Conservation (phyloP, 2,329 filamentous ascomycete genomes). For the Fusarium heterosporum region DNA sequence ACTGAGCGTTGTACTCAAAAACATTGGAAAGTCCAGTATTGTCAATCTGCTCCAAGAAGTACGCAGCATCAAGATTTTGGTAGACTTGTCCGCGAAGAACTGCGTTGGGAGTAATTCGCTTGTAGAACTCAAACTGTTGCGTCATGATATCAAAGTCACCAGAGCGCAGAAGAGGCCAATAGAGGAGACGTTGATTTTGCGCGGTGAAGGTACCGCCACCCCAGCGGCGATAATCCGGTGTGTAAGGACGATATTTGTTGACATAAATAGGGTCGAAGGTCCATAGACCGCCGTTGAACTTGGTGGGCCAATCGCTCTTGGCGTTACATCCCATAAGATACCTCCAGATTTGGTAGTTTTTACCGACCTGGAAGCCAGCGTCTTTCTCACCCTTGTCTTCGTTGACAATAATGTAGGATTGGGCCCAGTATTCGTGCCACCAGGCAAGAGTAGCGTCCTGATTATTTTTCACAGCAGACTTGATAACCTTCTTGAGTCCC, state of each 20-base stretch:
- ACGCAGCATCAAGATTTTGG: conserved; percentile 5
- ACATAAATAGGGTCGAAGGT: conserved; percentile 9
- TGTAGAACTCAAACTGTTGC: conserved; percentile 19
- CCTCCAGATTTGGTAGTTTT: conserved; percentile 21
- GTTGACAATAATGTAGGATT: conserved; percentile 14
- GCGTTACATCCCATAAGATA: conserved; percentile 21
- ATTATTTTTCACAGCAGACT: conserved; percentile 1
- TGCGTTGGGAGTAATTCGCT: conserved; percentile 9
- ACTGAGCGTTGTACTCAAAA: conserved; percentile 17
- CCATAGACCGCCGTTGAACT: conserved; percentile 20
- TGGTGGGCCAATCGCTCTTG: conserved; percentile 3
- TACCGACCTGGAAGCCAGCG: conserved; percentile 7
- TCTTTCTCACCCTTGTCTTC: neutral
- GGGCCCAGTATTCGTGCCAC: conserved; percentile 11
- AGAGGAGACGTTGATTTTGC: conserved; percentile 4
- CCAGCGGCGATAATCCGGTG: conserved; percentile 9
- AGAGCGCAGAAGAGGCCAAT: conserved; percentile 7
- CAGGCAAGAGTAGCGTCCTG: conserved; percentile 1
- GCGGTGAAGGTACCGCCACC: conserved; percentile 4
- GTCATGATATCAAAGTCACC: conserved; percentile 16
- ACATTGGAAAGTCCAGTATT: conserved; percentile 8
- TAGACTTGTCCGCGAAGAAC: conserved; percentile 3
- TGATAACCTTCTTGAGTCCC: neutral
- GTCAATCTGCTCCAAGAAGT: conserved; percentile 4
- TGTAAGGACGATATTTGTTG: conserved; percentile 9